Base-by-base conservation (phyloP, 371 early-diverging fungal genomes). In the Batrachochytrium dendrobatidis region DNA sequence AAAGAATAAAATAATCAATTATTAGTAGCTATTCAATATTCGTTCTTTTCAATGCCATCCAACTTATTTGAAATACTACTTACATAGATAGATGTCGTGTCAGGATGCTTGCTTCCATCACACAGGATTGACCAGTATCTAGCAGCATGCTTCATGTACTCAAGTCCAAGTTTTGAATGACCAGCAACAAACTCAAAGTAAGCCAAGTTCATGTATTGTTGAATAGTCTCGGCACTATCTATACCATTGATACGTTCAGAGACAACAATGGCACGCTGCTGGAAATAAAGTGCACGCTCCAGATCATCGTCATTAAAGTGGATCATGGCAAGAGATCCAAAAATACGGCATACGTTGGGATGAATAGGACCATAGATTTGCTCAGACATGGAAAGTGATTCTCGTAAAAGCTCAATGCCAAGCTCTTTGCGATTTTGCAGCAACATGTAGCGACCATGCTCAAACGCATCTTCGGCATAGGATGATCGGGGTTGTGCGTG, bases 311-410 rank as follows among this genome's bases (percentile, higher is more conserved):
- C 67, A 25, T 90, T 85, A 64, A 89, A 88, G 63, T 87, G 86
- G 31, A 87, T 77, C 83, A 90, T 83, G n/a, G 95, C 91, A 44
- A 93, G 71, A n/a, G 83, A 83, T 15, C 86, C 83, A 70, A 90
- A 92, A 63, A 88, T 86, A 29, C 89, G 86, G 28, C 86, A 88
- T 1, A 91, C 90, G 57, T 90, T 91, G 0, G 90, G 85, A 65
- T 93, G 93, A 60, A 95, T 67, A 65, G 88, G 88, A 25, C 95
- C 94, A 67, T 86, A 91, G 2, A 87, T 86, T 68, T 94, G 94
- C 72, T 95, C 96, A 68, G 88, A 91, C 49, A 94, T 72, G 3
- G 89, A 74, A 58, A 89, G 70, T 12, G 93, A 86, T 70, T 95
- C 93, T 29, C 83, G 64, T 65, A 92, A 67, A 31, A 94, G 71